A percentile compares a stretch with the other conserved stretches of the same genome.
phyloP scores from a whole-genome alignment of 371 early-diverging fungal species.

The Sporodiniella umbellata region DNA sequence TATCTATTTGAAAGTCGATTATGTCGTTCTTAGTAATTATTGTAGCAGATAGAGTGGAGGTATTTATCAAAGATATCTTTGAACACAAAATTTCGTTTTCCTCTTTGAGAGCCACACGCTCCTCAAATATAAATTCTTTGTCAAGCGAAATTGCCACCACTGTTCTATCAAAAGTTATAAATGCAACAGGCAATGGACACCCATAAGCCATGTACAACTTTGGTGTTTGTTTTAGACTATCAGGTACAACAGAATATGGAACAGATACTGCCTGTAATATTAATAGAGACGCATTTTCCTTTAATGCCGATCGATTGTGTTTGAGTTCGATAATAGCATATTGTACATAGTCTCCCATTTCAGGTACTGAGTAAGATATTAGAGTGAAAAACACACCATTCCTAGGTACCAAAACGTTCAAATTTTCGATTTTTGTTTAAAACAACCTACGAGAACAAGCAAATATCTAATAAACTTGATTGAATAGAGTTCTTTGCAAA shows the following conservation, averaged over 20 bases:
- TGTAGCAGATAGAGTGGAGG: background rate
- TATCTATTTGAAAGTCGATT: slow-evolving; percentile 7
- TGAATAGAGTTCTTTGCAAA: background rate
- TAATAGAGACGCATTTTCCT: background rate
- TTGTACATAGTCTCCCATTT: slow-evolving; percentile 9
- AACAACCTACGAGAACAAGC: background rate
- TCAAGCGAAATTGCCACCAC: slow-evolving; percentile 4
- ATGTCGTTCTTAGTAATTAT: slow-evolving; percentile 5
- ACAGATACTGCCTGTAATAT: slow-evolving; percentile 5
- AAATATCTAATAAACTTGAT: background rate
- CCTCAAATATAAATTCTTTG: slow-evolving; percentile 13
- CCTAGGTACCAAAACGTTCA: slow-evolving; percentile 3
- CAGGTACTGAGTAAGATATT: slow-evolving; percentile 9
- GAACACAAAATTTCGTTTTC: slow-evolving; percentile 1
- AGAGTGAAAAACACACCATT: slow-evolving; percentile 2
- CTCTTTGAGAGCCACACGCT: slow-evolving; percentile 2
- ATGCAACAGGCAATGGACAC: slow-evolving; percentile 8
- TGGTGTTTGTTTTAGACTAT: background rate
- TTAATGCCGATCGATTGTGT: background rate
- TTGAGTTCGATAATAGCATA: slow-evolving; percentile 3
- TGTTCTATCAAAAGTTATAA: slow-evolving; percentile 11
- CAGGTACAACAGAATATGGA: slow-evolving; percentile 7
- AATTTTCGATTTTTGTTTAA: no score
- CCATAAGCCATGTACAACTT: background rate
- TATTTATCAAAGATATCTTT: background rate